Evolutionary conservation across 208 protist genomes (phyloP).

Genomic region (Acanthamoeba culbertsoni): DNA sequence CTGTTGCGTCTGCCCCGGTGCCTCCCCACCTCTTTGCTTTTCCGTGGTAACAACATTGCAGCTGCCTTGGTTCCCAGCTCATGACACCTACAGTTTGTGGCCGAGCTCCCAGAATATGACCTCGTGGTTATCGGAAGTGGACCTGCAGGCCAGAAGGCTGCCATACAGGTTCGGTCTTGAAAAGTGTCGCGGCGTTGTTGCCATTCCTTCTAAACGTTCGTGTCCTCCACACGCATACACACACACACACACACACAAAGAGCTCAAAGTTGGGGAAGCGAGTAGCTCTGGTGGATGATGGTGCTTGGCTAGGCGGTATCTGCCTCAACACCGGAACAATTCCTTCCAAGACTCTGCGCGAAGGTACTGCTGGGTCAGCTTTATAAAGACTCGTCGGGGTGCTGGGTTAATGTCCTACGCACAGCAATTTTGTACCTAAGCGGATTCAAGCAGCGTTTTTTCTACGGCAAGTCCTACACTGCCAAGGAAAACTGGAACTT

Average conservation of each 20-base stretch:
- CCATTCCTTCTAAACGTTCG: too few species aligned
- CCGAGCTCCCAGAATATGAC: constrained; percentile 23
- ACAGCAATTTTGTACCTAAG: constrained; percentile 47
- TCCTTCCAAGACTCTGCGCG: constrained; percentile 67
- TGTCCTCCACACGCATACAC: too few species aligned
- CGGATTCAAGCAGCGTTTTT: constrained; percentile 48
- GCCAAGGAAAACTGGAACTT: constrained; percentile 39
- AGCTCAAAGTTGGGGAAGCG: constrained; percentile 56
- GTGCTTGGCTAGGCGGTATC: constrained; percentile 40
- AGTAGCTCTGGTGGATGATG: constrained; percentile 1
- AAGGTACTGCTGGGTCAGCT: background rate
- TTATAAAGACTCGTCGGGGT: background rate
- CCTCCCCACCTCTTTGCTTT: too few species aligned
- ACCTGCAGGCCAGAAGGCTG: constrained; percentile 65
- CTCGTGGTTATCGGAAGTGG: constrained; percentile 46
- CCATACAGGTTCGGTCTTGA: constrained; percentile 51
- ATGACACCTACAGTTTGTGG: too few species aligned
- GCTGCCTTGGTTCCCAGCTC: background rate
- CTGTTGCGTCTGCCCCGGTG: too few species aligned
- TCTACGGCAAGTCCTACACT: constrained; percentile 44
- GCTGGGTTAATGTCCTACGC: background rate
- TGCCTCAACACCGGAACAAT: constrained; percentile 67
- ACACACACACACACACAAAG: too few species aligned
- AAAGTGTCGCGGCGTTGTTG: background rate
- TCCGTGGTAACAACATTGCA: background rate